Evolutionary conservation across 768 basidiomycete species (phyloP).

Genomic region (Dendrothele bispora): DNA sequence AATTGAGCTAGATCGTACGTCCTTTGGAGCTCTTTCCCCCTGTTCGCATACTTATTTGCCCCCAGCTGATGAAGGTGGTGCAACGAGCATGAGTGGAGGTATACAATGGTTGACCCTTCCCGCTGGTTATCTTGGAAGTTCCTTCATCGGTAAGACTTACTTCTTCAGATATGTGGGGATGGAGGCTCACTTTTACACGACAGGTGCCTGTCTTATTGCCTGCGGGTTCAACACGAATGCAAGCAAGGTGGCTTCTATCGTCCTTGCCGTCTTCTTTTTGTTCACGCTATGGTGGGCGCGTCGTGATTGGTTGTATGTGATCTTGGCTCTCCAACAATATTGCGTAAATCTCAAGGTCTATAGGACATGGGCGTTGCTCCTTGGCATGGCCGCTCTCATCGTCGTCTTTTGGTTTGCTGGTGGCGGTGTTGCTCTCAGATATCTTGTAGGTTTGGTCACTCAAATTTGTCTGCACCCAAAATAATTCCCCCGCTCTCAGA

Average conservation of each 20-base stretch:
- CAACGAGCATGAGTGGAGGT: constrained; percentile 85
- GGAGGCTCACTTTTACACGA: constrained; percentile 85
- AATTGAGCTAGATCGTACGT: constrained; percentile 84
- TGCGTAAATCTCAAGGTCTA: neutral
- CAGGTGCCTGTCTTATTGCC: constrained; percentile 81
- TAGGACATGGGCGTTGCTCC: constrained; percentile 77
- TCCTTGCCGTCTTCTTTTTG: constrained; percentile 82
- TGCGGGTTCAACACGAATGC: constrained; percentile 90
- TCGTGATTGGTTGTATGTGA: constrained; percentile 65
- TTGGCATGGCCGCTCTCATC: constrained; percentile 79
- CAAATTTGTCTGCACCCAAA: neutral
- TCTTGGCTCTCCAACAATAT: neutral
- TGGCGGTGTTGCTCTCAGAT: constrained; percentile 74
- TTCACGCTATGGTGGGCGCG: constrained; percentile 90
- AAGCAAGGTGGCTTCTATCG: constrained; percentile 79
- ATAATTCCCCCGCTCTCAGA: constrained; percentile 32
- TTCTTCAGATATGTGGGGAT: constrained; percentile 30
- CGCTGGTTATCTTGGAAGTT: constrained; percentile 28
- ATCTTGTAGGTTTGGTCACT: constrained; percentile 51
- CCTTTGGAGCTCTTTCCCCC: neutral
- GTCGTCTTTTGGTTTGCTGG: constrained; percentile 84
- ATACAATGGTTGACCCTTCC: constrained; percentile 80
- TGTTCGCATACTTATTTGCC: constrained; percentile 11
- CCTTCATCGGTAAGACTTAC: constrained; percentile 9
- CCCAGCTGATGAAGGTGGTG: constrained; percentile 84